These are phyloP conservation scores for Canavalia ensiformis DNA, from an alignment of 306 rosid genomes.

Conservation along the genomic window DNA sequence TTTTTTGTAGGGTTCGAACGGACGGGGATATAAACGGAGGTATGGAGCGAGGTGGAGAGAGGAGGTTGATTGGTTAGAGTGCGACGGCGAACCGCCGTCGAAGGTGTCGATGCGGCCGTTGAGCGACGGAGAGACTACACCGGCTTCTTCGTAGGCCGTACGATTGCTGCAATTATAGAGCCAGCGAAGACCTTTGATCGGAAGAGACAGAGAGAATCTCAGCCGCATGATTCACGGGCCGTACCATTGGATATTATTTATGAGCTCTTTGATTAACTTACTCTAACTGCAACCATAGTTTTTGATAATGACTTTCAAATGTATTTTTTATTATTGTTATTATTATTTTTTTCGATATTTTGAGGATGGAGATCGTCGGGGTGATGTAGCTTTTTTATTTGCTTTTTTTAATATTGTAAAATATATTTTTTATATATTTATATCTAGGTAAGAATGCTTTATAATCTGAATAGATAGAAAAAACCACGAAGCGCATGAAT, in stretches of 20 bases:
- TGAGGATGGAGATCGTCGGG: conserved; percentile 33
- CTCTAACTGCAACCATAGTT: conserved; percentile 50
- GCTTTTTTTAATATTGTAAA: not conserved
- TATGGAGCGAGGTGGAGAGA: conserved; percentile 35
- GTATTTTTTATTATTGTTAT: not conserved
- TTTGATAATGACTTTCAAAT: conserved; percentile 51
- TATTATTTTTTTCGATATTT: conserved; percentile 18
- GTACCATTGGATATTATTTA: conserved; percentile 39
- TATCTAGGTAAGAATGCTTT: conserved; percentile 24
- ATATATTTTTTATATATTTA: not conserved
- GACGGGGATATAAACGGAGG: conserved; percentile 27
- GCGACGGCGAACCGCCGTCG: conserved; percentile 45
- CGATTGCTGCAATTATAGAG: conserved; percentile 6
- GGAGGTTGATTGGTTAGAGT: conserved; percentile 23
- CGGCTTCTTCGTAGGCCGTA: conserved; percentile 5
- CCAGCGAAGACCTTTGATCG: conserved; percentile 55
- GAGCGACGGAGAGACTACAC: conserved; percentile 32
- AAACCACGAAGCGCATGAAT: not conserved
- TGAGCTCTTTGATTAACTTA: conserved; percentile 34
- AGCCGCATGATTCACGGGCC: conserved; percentile 43
- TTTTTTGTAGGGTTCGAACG: conserved; percentile 29
- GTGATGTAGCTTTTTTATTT: not conserved
- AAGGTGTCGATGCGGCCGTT: conserved; percentile 27
- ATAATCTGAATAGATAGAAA: not conserved
- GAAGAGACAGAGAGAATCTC: conserved; percentile 32